Percentiles rank a stretch among this genome's conserved stretches.
phyloP scores from a whole-genome alignment of 2,329 filamentous ascomycete genomes.

The Cladosporium sp. region DNA sequence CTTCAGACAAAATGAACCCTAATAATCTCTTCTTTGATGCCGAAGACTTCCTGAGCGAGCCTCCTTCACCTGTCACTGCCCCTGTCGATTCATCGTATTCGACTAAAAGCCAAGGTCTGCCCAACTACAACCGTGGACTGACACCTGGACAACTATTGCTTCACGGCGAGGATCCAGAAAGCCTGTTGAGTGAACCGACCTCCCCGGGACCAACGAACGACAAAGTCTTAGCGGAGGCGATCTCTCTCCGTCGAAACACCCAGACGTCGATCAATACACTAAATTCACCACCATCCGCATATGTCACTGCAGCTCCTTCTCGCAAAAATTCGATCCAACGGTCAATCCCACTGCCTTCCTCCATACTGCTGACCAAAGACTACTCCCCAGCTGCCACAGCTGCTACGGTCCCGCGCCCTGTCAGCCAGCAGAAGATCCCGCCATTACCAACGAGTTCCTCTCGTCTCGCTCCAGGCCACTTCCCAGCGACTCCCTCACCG shows the following conservation, averaged over 20 bases:
- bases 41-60: background rate
- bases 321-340: conserved; percentile 1
- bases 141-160: background rate
- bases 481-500: conserved; percentile 11
- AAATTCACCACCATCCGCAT: background rate
- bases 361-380: conserved; percentile 1
- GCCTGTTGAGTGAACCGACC: background rate
- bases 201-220: background rate
- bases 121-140: background rate
- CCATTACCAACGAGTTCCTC: background rate
- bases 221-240: background rate
- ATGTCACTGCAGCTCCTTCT: background rate
- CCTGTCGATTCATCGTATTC: background rate
- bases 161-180: background rate
- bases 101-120: background rate
- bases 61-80: background rate
- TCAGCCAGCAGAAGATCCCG: background rate
- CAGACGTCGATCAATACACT: background rate
- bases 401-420: background rate
- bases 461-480: background rate
- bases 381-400: background rate
- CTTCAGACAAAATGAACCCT: background rate
- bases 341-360: background rate
- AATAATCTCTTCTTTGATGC: background rate
- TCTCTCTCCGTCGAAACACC: background rate